Conservation (phyloP, 495 filamentous ascomycete species). For the Xylaria acuta region DNA sequence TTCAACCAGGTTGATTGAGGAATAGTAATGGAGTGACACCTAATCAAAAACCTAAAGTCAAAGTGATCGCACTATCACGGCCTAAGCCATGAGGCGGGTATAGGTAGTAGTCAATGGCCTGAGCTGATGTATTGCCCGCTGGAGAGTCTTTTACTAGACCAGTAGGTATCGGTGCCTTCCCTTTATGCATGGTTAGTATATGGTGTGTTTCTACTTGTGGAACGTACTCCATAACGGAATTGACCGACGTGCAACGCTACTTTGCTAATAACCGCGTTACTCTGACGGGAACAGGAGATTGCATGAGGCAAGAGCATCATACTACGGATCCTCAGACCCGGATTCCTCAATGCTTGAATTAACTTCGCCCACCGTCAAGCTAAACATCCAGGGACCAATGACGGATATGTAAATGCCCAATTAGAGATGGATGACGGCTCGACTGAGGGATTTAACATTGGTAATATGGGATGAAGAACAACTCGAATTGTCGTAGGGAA, state of each 20-base stretch:
- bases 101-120: not conserved
- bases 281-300: constrained; percentile 24
- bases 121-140: not conserved
- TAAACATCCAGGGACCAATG: not conserved
- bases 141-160: not conserved
- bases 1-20: not conserved
- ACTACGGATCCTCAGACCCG: not conserved
- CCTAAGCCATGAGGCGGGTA: not conserved
- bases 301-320: not conserved
- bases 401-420: not conserved
- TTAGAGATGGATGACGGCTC: not conserved
- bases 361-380: not conserved
- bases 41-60: not conserved
- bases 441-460: not conserved
- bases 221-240: not conserved
- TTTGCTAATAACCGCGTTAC: constrained; percentile 1
- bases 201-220: not conserved
- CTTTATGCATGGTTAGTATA: not conserved
- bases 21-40: not conserved
- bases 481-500: not conserved
- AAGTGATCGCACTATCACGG: not conserved
- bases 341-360: not conserved
- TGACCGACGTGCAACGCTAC: not conserved
- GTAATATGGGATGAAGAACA: not conserved
- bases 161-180: not conserved